Evolutionary conservation across 2,329 filamentous ascomycete genomes (phyloP).

Genomic region (Rhynchosporium secalis): DNA sequence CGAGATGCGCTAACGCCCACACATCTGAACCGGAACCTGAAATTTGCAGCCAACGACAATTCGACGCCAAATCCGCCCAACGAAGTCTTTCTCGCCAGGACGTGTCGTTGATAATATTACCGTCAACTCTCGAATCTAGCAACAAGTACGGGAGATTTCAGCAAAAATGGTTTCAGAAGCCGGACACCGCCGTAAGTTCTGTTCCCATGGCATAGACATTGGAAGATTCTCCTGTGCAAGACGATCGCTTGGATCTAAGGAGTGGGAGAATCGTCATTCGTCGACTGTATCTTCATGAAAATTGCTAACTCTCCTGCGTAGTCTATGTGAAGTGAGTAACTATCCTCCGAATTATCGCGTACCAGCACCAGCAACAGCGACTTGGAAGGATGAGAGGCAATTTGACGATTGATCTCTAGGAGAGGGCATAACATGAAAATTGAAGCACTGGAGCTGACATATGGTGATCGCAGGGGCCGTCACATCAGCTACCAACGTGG

Average conservation of each 20-base stretch:
- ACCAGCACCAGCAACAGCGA: background rate
- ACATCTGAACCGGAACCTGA: constrained; percentile 20
- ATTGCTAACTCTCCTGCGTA: constrained; percentile 45
- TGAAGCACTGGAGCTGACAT: constrained; percentile 29
- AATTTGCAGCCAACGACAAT: constrained; percentile 29
- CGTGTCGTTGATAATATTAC: constrained; percentile 35
- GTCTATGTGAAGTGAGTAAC: constrained; percentile 87
- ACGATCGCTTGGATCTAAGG: background rate
- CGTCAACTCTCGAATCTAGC: constrained; percentile 42
- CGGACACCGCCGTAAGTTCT: constrained; percentile 81
- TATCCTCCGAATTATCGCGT: constrained; percentile 25
- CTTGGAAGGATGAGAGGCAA: constrained; percentile 8
- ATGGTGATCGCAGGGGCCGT: constrained; percentile 69
- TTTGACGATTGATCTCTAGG: constrained; percentile 11
- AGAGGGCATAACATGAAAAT: constrained; percentile 8
- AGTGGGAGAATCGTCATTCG: background rate
- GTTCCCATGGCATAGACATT: constrained; percentile 5
- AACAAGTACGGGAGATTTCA: constrained; percentile 49
- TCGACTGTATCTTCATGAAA: constrained; percentile 13
- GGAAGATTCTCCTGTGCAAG: constrained; percentile 1
- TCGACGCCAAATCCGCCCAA: constrained; percentile 36
- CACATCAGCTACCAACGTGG: constrained; percentile 97
- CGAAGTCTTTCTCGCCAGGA: constrained; percentile 38
- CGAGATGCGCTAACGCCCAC: constrained; percentile 16
- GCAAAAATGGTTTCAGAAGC: constrained; percentile 86